Evolutionary conservation across 768 basidiomycete species (phyloP).

Genomic region (Boletus insuetus): DNA sequence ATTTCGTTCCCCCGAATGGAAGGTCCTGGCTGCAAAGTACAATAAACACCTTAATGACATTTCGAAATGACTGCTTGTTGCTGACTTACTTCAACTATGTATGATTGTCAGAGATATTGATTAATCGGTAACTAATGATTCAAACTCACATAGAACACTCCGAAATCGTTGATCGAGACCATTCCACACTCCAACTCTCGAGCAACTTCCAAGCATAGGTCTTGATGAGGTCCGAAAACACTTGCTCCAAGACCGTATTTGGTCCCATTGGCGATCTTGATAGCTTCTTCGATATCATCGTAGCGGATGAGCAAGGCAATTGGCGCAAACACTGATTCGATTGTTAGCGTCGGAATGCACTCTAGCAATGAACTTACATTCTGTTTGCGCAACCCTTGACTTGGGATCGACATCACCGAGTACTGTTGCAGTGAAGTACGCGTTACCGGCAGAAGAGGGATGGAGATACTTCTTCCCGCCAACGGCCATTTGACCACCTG

Average conservation of each 20-base stretch:
- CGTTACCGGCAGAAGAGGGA: constrained; percentile 64
- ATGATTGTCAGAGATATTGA: constrained; percentile 14
- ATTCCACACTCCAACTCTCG: constrained; percentile 87
- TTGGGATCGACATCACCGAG: constrained; percentile 70
- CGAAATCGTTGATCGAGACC: constrained; percentile 97
- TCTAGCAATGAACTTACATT: constrained; percentile 46
- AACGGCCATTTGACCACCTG: constrained; percentile 59
- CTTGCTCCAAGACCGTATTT: constrained; percentile 90
- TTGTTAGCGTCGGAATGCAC: constrained; percentile 9
- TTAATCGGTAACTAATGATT: neutral
- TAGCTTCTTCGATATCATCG: constrained; percentile 78
- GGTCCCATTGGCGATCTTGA: constrained; percentile 85
- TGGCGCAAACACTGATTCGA: constrained; percentile 82
- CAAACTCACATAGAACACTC: constrained; percentile 72
- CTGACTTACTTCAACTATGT: constrained; percentile 61
- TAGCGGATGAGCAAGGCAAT: constrained; percentile 86
- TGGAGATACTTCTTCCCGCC: constrained; percentile 71
- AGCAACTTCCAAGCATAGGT: constrained; percentile 76
- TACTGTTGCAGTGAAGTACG: constrained; percentile 86
- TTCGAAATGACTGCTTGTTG: constrained; percentile 6
- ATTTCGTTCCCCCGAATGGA: constrained; percentile 93
- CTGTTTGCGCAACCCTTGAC: constrained; percentile 77
- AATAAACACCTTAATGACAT: neutral
- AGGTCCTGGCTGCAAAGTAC: constrained; percentile 66
- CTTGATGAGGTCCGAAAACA: constrained; percentile 87